Percentiles rank a stretch among this genome's conserved stretches.
Evolutionary conservation across 495 filamentous ascomycete species (phyloP).

Genomic region (Annulohypoxylon nitens): DNA sequence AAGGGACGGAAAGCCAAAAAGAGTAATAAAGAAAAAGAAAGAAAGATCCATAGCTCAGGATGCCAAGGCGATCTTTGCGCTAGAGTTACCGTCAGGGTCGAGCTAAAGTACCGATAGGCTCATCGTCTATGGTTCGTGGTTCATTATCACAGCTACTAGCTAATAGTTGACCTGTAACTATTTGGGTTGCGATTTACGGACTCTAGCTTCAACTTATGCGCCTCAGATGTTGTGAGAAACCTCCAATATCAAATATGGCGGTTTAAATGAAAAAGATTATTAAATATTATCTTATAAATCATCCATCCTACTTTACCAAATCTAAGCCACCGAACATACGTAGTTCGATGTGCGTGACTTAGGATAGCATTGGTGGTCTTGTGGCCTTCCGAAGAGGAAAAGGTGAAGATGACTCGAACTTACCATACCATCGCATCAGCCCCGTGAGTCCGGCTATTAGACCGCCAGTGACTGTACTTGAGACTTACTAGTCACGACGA

Average conservation of each 20-base stretch:
- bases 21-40: neutral
- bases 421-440: neutral
- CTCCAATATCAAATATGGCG: neutral
- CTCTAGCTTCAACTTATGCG: neutral
- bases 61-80: neutral
- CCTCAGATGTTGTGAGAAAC: neutral
- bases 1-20: conserved; percentile 22
- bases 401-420: conserved; percentile 17
- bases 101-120: neutral
- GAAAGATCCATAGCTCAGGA: neutral
- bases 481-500: conserved; percentile 3
- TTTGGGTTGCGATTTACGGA: neutral
- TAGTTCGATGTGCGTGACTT: conserved; percentile 23
- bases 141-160: too few relatives aligned
- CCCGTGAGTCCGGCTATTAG: neutral
- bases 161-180: neutral
- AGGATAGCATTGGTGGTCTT: conserved; percentile 21
- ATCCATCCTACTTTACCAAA: neutral
- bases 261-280: neutral
- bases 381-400: conserved; percentile 16
- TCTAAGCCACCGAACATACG: neutral
- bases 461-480: conserved; percentile 9
- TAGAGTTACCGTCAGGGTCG: conserved; percentile 1
- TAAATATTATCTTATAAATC: neutral
- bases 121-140: too few relatives aligned